Evolutionary conservation across 768 basidiomycete genomes (phyloP).

Genomic region (Mycena kentingensis): DNA sequence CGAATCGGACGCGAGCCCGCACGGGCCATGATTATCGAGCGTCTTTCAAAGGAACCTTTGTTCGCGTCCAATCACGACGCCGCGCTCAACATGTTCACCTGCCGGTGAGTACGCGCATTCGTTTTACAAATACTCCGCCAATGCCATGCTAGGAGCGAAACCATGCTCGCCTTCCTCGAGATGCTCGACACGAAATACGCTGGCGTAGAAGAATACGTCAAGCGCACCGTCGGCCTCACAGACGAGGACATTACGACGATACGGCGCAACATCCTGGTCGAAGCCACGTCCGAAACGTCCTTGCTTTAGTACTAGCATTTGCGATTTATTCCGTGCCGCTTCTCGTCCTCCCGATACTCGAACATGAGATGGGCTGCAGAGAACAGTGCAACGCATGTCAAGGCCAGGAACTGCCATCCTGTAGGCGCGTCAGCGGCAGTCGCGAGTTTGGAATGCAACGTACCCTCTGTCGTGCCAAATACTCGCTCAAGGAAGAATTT

Average conservation of each 20-base stretch:
- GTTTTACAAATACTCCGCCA: neutral
- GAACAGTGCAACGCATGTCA: conserved; percentile 68
- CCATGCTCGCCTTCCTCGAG: conserved; percentile 72
- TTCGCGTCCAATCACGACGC: conserved; percentile 75
- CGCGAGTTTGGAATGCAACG: conserved; percentile 12
- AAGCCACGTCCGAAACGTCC: conserved; percentile 22
- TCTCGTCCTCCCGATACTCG: conserved; percentile 69
- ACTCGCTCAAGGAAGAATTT: conserved; percentile 65
- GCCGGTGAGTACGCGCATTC: conserved; percentile 50
- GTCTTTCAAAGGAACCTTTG: conserved; percentile 68
- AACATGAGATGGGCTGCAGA: conserved; percentile 91
- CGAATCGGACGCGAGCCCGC: conserved; percentile 80
- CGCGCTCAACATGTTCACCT: conserved; percentile 82
- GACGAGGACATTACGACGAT: conserved; percentile 66
- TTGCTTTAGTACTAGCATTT: conserved; percentile 14
- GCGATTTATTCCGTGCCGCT: conserved; percentile 20
- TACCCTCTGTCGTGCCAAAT: conserved; percentile 68
- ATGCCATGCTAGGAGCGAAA: conserved; percentile 53
- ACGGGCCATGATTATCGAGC: conserved; percentile 66
- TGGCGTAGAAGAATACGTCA: conserved; percentile 66
- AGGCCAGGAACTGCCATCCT: conserved; percentile 69
- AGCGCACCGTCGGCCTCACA: conserved; percentile 54
- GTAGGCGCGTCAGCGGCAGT: conserved; percentile 2
- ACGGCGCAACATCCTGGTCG: conserved; percentile 55
- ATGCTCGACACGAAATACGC: conserved; percentile 66